phyloP scores from a whole-genome alignment of 371 early-diverging fungal genomes.

The Mortierella sp. region DNA sequence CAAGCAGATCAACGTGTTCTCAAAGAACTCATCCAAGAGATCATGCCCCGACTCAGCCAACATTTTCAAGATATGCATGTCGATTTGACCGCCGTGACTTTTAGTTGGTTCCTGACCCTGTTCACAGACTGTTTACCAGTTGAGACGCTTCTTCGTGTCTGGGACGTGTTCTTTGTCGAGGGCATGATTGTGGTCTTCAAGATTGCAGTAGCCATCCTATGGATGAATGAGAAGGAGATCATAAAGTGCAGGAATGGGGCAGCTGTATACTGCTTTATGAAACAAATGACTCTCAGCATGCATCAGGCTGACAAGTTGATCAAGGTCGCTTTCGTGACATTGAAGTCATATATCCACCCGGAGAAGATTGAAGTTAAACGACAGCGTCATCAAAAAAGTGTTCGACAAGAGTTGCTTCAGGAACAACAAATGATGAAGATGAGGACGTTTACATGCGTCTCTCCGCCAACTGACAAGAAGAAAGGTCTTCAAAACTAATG shows the following conservation, averaged over 20 bases:
- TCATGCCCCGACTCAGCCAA: constrained; percentile 42
- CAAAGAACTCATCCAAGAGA: constrained; percentile 48
- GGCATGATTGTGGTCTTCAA: constrained; percentile 54
- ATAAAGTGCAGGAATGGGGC: constrained; percentile 58
- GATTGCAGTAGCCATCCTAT: constrained; percentile 55
- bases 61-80: constrained; percentile 56
- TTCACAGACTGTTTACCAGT: constrained; percentile 57
- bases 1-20: constrained; percentile 59
- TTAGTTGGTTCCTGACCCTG: constrained; percentile 61
- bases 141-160: constrained; percentile 55
- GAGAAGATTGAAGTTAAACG: constrained; percentile 53
- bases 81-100: constrained; percentile 56
- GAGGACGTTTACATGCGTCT: constrained; percentile 22
- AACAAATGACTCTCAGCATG: constrained; percentile 56
- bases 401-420: constrained; percentile 44
- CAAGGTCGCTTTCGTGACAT: constrained; percentile 47
- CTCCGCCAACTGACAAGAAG: constrained; percentile 18
- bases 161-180: constrained; percentile 59
- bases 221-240: constrained; percentile 58
- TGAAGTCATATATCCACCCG: constrained; percentile 47
- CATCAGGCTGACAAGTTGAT: constrained; percentile 53
- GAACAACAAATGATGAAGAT: constrained; percentile 39
- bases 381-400: constrained; percentile 28
- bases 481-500: neutral
- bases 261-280: constrained; percentile 59